phyloP scores from a whole-genome alignment of 1,284 basidiomycete genomes.

The Blastosporella zonata region DNA sequence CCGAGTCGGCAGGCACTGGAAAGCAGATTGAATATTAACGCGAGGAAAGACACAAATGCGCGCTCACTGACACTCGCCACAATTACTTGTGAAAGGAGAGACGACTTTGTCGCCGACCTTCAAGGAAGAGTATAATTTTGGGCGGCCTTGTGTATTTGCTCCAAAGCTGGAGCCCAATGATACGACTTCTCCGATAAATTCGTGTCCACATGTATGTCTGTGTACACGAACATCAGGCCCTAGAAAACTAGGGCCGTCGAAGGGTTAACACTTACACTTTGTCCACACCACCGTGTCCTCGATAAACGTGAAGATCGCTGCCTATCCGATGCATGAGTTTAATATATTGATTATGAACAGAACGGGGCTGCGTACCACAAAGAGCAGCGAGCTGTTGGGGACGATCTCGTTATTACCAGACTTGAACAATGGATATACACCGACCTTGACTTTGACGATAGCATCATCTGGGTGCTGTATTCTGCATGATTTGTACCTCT shows the following conservation, averaged over 20 bases:
- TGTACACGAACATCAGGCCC: not conserved
- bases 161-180: slow-evolving; percentile 67
- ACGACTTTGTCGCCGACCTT: slow-evolving; percentile 83
- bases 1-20: slow-evolving; percentile 70
- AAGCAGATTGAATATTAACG: not conserved
- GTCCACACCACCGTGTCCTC: slow-evolving; percentile 48
- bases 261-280: slow-evolving; percentile 30
- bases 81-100: slow-evolving; percentile 82
- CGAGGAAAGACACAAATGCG: not conserved
- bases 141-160: slow-evolving; percentile 42
- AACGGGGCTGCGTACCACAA: slow-evolving; percentile 46
- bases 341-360: not conserved
- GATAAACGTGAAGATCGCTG: slow-evolving; percentile 80
- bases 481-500: slow-evolving; percentile 32
- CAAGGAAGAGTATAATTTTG: slow-evolving; percentile 63
- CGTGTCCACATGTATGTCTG: slow-evolving; percentile 75
- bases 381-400: slow-evolving; percentile 59
- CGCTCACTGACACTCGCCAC: slow-evolving; percentile 76
- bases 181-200: slow-evolving; percentile 79
- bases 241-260: not conserved
- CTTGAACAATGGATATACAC: slow-evolving; percentile 7
- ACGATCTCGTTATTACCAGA: not conserved
- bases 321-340: slow-evolving; percentile 25
- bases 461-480: slow-evolving; percentile 72
- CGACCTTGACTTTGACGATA: slow-evolving; percentile 67